These are phyloP conservation scores for Naganishia antarctica DNA, from an alignment of 768 basidiomycete genomes.

Conservation along the genomic window DNA sequence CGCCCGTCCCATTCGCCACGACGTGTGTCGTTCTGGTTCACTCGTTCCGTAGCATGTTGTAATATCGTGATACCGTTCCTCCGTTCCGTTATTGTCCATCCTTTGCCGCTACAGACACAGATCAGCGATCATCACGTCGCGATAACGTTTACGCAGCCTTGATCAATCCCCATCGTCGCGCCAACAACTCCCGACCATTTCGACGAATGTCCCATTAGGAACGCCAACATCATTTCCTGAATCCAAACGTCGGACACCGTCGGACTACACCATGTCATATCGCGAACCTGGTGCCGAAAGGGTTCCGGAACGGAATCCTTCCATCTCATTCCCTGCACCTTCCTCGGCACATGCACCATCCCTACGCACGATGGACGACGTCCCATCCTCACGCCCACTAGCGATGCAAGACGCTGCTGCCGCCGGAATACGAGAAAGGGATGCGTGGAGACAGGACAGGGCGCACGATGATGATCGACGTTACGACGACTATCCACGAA, in stretches of 20 bases:
- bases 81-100: no score
- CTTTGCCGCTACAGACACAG: no score
- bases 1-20: no score
- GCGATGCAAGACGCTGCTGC: no score
- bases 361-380: not conserved
- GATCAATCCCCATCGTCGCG: no score
- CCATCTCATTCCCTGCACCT: not conserved
- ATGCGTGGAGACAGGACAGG: not conserved
- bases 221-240: no score
- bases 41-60: no score
- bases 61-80: no score
- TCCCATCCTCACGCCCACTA: not conserved
- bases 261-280: not conserved
- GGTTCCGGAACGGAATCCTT: not conserved
- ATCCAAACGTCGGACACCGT: not conserved
- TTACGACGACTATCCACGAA: not conserved
- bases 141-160: no score
- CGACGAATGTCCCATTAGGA: not conserved
- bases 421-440: conserved; percentile 18
- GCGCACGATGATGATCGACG: not conserved
- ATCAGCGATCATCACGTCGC: no score
- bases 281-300: conserved; percentile 2
- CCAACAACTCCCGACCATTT: not conserved
- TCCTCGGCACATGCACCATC: not conserved
- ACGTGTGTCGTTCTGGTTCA: no score